Base-by-base conservation (phyloP, 352 stramenopile species). In the Globisporangium cylindrosporum region DNA sequence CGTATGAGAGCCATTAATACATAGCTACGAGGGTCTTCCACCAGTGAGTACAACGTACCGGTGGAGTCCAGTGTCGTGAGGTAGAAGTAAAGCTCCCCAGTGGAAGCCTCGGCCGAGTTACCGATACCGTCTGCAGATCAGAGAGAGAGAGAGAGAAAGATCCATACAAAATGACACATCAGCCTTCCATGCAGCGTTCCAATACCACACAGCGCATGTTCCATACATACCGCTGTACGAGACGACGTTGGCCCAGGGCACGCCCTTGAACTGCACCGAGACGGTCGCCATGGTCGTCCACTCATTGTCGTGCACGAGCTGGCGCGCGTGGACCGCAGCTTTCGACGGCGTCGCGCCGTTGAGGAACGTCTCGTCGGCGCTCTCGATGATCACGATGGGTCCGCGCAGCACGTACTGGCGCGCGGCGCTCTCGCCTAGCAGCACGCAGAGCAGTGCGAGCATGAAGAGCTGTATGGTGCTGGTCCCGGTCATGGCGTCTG, bases 61-160 rank as follows among this genome's bases (percentile, higher is more conserved):
- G 78, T 76, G 9, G 57, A 32, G 72, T 91, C 86, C 74, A 89
- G 68, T 20, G 61, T 55, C 22, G 82, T 91, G 25, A 91, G 68
- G 69, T 90, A 93, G 63, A 93, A 91, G 68, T 83, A 93, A 3
- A 93, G 43, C 43, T 88, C 73, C 22, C 83, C 83, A 15, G 81
- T 92, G 1, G 86, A 77, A 5, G 80, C 80, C 15, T 79, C 66
- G 8, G 84, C 72, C 10, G 73, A 62, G 25, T 74, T 78, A 36
- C 81, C 85, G 10, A 89, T 64, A 15, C 83, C 80, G 64, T 93
- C 85, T 93, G 76, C 24, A 46, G 0, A 22, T 4, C 4, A 38
- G 9, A 36, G 18, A 22, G 15, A 20, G 6, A 20, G 6, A 24
- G 22, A 24, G 22, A 3, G 15, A 18, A n/a, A 38, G 24, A 10